Percentiles rank a stretch among this genome's conserved stretches.
Evolutionary conservation across 2,329 filamentous ascomycete species (phyloP).

Genomic region (Elsinoe australis): DNA sequence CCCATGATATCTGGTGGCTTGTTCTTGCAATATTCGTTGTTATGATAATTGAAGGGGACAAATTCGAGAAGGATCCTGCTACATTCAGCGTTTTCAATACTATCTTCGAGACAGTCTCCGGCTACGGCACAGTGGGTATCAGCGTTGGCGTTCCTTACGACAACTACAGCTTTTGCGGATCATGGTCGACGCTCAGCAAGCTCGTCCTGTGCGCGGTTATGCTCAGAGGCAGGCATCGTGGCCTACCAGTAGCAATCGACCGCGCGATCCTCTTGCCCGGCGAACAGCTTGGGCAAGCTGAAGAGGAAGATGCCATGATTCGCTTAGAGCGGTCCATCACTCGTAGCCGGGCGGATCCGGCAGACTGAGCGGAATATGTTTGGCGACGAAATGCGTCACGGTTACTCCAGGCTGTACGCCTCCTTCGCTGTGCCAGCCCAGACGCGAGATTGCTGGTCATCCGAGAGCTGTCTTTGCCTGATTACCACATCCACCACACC

Average conservation of each 20-base stretch:
- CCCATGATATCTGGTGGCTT: constrained; percentile 41
- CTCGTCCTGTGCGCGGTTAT: constrained; percentile 49
- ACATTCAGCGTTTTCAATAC: constrained; percentile 39
- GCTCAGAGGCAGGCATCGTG: constrained; percentile 49
- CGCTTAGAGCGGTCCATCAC: constrained; percentile 21
- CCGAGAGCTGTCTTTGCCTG: constrained; percentile 41
- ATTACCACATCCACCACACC: constrained; percentile 61
- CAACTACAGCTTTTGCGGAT: constrained; percentile 42
- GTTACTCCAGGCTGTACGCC: constrained; percentile 50
- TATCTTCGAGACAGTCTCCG: constrained; percentile 40
- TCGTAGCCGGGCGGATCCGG: not conserved
- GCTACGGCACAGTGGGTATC: constrained; percentile 39
- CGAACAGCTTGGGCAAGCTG: constrained; percentile 27
- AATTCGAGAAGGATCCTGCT: constrained; percentile 32
- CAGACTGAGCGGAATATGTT: not conserved
- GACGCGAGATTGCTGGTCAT: constrained; percentile 56
- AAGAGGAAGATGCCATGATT: constrained; percentile 33
- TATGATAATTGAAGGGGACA: constrained; percentile 37
- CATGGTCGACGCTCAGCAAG: constrained; percentile 46
- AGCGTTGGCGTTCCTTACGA: constrained; percentile 39
- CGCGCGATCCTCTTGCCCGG: constrained; percentile 36
- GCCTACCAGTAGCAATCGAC: constrained; percentile 50
- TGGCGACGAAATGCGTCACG: not conserved
- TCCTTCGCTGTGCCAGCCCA: constrained; percentile 65
- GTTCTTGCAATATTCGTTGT: constrained; percentile 40